Evolutionary conservation across 768 basidiomycete genomes (phyloP).

Genomic region (Pleurotus tuber-regium): DNA sequence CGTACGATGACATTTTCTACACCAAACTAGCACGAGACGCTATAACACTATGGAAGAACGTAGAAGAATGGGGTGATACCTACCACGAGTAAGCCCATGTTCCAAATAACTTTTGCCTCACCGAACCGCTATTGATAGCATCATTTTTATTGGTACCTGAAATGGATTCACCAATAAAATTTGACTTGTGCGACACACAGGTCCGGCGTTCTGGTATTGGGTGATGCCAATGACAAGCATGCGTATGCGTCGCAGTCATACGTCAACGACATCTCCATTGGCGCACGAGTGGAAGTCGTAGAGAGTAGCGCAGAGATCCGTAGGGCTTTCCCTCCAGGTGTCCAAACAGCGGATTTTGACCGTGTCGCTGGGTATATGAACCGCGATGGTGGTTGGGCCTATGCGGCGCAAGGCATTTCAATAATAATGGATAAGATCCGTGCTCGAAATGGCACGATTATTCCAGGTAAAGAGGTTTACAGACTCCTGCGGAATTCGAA

Average conservation of each 20-base stretch:
- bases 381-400: conserved; percentile 80
- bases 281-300: conserved; percentile 46
- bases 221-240: conserved; percentile 27
- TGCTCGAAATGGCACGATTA: conserved; percentile 57
- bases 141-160: too few species aligned
- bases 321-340: conserved; percentile 43
- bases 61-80: conserved; percentile 59
- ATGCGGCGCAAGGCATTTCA: conserved; percentile 65
- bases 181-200: too few species aligned
- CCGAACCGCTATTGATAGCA: background rate
- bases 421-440: conserved; percentile 53
- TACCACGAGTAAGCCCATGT: conserved; percentile 86
- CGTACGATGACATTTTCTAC: conserved; percentile 70
- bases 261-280: conserved; percentile 59
- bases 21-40: conserved; percentile 72
- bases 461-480: conserved; percentile 56
- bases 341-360: conserved; percentile 34
- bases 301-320: conserved; percentile 37
- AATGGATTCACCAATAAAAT: background rate
- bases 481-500: conserved; percentile 35
- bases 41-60: conserved; percentile 71
- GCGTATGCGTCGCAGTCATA: conserved; percentile 54
- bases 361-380: conserved; percentile 63
- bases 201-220: conserved; percentile 68
- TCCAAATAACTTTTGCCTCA: conserved; percentile 15